Base-by-base conservation (phyloP, 2,329 filamentous ascomycete species). In the Davidsoniella eucalypti region DNA sequence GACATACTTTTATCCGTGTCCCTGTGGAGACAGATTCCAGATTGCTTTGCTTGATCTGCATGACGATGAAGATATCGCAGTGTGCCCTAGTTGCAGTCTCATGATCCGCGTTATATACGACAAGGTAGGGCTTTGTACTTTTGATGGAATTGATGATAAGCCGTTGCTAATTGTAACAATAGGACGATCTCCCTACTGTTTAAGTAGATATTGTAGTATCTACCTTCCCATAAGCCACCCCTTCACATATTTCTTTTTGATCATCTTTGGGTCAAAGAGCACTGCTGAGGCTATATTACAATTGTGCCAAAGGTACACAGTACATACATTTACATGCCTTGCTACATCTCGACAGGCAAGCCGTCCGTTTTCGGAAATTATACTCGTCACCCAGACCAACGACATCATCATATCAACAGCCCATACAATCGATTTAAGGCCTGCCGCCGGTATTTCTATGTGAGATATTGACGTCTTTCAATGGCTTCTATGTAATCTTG, bases 81-180 rank as follows among this genome's bases (percentile, higher is more conserved):
- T 96, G 9, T 98, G 92, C 60, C 92, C 92, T 18, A 95, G 88
- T 63, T 98, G 92, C 66, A 95, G 88, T 64, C 69, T 98, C 59
- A 94, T 94, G 87, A 94, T 98, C 52, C 70, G 82, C 52, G 88
- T 98, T 12, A 93, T 98, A 44, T 98, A 87, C 59, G 92, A 96
- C 56, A 65, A 77, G 61, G 87, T 92, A 65, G 58, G 80, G 29
- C 12, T 59, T 26, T 18, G 16, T 26, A 17, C 25, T 6, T 12
- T 4, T 14, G 7, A 16, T 29, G 21, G 23, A 17, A 12, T 26
- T n/a, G 18, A 12, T 40, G 10, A 18, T 12, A 29, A 17, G 23
- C 16, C 33, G 40, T 40, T 48, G 14, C 40, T 25, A 21, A 16
- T 40, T 8, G 38, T 40, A 16, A 16, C 18, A 21, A 21, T 47